phyloP scores from a whole-genome alignment of 495 filamentous ascomycete species.

The Lasiosphaeria miniovina region DNA sequence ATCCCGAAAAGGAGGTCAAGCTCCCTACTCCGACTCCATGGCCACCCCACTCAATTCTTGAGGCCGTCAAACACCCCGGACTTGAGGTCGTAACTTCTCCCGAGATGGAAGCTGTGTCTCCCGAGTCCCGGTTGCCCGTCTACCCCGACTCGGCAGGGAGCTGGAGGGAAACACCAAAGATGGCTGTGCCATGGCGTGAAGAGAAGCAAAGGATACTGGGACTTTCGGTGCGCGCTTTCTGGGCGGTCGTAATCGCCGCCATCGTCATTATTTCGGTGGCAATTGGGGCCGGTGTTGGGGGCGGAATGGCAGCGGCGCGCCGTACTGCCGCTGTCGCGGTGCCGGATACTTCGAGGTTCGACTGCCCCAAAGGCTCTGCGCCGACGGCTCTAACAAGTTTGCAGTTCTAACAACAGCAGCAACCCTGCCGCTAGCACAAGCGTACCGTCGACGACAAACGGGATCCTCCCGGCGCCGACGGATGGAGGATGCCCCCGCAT shows the following conservation, averaged over 20 bases:
- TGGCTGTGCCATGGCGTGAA: neutral
- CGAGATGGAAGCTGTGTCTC: neutral
- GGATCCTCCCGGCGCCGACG: conserved; percentile 13
- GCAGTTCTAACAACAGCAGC: conserved; percentile 7
- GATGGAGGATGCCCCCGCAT: conserved; percentile 30
- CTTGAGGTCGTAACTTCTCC: neutral
- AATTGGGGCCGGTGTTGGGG: conserved; percentile 32
- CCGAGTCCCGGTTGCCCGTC: no score
- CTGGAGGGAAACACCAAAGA: neutral
- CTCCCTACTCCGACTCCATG: no score
- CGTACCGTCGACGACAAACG: conserved; percentile 11
- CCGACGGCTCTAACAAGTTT: conserved; percentile 4
- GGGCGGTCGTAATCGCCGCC: conserved; percentile 26
- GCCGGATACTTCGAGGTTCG: conserved; percentile 23
- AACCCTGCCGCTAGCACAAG: conserved; percentile 7
- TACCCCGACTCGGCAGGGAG: neutral
- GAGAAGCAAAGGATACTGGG: conserved; percentile 21
- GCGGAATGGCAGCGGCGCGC: conserved; percentile 7
- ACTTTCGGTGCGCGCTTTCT: conserved; percentile 32
- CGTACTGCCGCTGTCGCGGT: neutral
- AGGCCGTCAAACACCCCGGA: neutral
- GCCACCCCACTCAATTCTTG: neutral
- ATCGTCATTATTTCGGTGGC: conserved; percentile 29
- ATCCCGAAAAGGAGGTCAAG: no score
- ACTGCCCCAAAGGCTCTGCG: neutral